Percentiles rank a stretch among this genome's conserved stretches.
These are phyloP conservation scores for Nepenthes alata DNA, from an alignment of 179 eudicot genomes.

Conservation along the genomic window DNA sequence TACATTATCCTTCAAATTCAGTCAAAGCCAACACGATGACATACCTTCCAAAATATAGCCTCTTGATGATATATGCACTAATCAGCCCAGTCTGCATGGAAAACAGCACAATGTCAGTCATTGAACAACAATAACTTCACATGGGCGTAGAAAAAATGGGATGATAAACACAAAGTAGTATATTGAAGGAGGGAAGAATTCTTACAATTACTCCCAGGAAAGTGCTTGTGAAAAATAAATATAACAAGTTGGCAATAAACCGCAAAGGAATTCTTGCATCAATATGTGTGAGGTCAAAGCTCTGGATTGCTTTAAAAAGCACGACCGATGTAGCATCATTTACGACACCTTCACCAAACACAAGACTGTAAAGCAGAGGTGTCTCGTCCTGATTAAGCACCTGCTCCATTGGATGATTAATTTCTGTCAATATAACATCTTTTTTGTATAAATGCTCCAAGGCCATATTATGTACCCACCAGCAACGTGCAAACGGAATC, in stretches of 20 bases:
- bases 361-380: constrained; percentile 73
- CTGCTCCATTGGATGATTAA: constrained; percentile 24
- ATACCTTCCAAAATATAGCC: constrained; percentile 61
- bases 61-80: constrained; percentile 51
- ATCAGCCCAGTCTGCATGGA: constrained; percentile 52
- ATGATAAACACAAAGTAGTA: too few relatives aligned
- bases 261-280: constrained; percentile 42
- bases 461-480: constrained; percentile 23
- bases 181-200: background rate
- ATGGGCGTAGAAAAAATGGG: background rate
- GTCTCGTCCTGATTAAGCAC: constrained; percentile 76
- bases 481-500: constrained; percentile 85
- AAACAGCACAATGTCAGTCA: background rate
- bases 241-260: constrained; percentile 63
- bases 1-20: too few relatives aligned
- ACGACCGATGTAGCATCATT: constrained; percentile 84
- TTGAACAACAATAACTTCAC: background rate
- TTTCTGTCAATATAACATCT: background rate
- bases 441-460: constrained; percentile 1
- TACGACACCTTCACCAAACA: constrained; percentile 80
- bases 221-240: constrained; percentile 69
- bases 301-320: constrained; percentile 64
- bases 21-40: background rate
- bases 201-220: constrained; percentile 68
- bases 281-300: constrained; percentile 42